Evolutionary conservation across 805 yeast species (phyloP), one percentile per base, ranked within the genome.

Genomic region (Blastobotrys americana): DNA sequence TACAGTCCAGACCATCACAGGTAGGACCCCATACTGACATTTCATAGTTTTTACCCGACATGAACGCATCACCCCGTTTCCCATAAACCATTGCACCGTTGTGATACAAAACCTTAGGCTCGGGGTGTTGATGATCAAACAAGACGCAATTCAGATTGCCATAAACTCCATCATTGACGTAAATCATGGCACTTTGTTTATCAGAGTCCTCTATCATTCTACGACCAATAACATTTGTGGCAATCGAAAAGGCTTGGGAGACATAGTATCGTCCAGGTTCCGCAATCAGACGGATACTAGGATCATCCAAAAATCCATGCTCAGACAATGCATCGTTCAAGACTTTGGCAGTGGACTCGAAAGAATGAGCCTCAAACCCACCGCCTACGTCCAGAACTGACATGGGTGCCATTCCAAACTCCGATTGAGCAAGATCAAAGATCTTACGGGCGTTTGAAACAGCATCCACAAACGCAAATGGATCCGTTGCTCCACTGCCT

Each of bases 21-120:
- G 97, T 90, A 37, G 97, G 98, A 4, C 98, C 98, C 98, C 98
- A 90, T 48, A 93, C 73, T 3, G 95, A 84, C 47, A 58, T 53
- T 20, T 44, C 51, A 41, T 45, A 41, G 8, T 13, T 13, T 25
- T 8, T 8, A 25, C 10, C 31, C 8, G 31, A 25, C 8, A 8
- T 25, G 31, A 13, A 8, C 8, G 31, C 31, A 8, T 25, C 31
- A 8, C 31, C 8, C 13, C 13, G 31, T 39, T 48, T 37, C 41
- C 39, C 45, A 23, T 42, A 31, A 25, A 35, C 34, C n/a, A 42
- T 34, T 37, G 69, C 59, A 36, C 73, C 72, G 34, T 70, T 63
- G 50, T 78, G 80, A 38, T 77, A 70, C 48, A 89, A 70, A 4
- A 85, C 83, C 51, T 68, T 70, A 8, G 95, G 84, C 34, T 64